Conservation (phyloP, 768 basidiomycete genomes). For the Leccinum uliginosum region DNA sequence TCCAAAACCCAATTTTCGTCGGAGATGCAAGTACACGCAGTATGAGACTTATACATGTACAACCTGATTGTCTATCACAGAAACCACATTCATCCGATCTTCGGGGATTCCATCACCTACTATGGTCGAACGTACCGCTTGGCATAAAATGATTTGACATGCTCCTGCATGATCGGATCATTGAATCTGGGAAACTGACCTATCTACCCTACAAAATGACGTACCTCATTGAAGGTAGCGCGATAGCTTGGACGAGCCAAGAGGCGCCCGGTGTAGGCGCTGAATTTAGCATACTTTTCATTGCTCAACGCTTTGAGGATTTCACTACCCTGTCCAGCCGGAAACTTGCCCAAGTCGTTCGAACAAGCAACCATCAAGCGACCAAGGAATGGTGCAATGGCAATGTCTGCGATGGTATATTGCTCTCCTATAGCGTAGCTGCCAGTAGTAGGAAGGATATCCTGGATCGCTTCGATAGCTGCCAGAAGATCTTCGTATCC, state of each 20-base stretch:
- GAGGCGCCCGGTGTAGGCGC: slow-evolving; percentile 45
- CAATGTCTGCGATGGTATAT: slow-evolving; percentile 57
- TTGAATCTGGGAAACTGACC: background rate
- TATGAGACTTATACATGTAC: background rate
- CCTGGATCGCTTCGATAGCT: slow-evolving; percentile 48
- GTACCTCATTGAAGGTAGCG: slow-evolving; percentile 52
- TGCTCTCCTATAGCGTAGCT: slow-evolving; percentile 32
- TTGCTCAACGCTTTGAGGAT: slow-evolving; percentile 36
- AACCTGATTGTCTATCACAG: background rate
- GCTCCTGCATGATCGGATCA: slow-evolving; percentile 7
- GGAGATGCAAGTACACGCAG: background rate
- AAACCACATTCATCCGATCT: background rate
- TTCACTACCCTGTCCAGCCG: slow-evolving; percentile 43
- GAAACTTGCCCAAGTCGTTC: slow-evolving; percentile 51
- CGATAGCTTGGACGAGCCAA: slow-evolving; percentile 51
- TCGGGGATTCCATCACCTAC: background rate
- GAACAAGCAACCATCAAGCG: slow-evolving; percentile 41
- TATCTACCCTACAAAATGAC: slow-evolving; percentile 10
- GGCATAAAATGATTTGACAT: background rate
- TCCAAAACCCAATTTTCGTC: background rate
- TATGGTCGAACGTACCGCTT: slow-evolving; percentile 7
- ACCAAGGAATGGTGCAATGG: slow-evolving; percentile 58
- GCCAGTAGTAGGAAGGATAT: slow-evolving; percentile 40
- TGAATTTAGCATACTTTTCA: slow-evolving; percentile 47
- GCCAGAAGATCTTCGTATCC: slow-evolving; percentile 37